These are phyloP conservation scores for Amanita brunnescens DNA, from an alignment of 768 basidiomycete genomes.

Conservation along the genomic window DNA sequence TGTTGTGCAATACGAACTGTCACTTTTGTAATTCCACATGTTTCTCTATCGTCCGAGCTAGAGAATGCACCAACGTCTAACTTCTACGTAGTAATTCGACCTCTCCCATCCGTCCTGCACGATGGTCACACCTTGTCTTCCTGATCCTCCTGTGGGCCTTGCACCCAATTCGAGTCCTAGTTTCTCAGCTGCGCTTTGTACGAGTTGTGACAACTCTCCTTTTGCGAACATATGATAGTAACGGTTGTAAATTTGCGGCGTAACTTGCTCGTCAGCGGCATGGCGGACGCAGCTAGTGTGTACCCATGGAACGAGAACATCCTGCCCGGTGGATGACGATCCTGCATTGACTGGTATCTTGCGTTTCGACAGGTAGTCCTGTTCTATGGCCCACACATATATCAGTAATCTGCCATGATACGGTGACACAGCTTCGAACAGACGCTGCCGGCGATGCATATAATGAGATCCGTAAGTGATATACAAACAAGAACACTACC, in stretches of 20 bases:
- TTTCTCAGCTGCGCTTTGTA: constrained; percentile 50
- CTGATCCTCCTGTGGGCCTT: constrained; percentile 10
- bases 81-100: constrained; percentile 82
- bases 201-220: constrained; percentile 65
- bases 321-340: constrained; percentile 39
- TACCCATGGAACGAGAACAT: constrained; percentile 91
- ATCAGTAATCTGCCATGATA: constrained; percentile 73
- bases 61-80: constrained; percentile 45
- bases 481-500: constrained; percentile 32
- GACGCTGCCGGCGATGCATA: constrained; percentile 39
- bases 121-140: constrained; percentile 50
- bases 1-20: constrained; percentile 13
- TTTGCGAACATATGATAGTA: constrained; percentile 95
- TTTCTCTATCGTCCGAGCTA: neutral
- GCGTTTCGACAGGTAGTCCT: constrained; percentile 79
- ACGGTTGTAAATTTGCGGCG: constrained; percentile 57
- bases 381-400: constrained; percentile 97
- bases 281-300: constrained; percentile 28
- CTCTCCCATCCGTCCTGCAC: constrained; percentile 77
- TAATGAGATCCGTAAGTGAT: neutral
- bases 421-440: constrained; percentile 58
- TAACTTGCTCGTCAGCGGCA: constrained; percentile 10
- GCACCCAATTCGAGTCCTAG: constrained; percentile 47
- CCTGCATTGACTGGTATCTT: constrained; percentile 34
- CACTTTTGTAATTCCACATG: constrained; percentile 6